Percentiles rank a stretch among this genome's conserved stretches.
phyloP scores from a whole-genome alignment of 2,329 filamentous ascomycete genomes.

The Tolypocladium album region DNA sequence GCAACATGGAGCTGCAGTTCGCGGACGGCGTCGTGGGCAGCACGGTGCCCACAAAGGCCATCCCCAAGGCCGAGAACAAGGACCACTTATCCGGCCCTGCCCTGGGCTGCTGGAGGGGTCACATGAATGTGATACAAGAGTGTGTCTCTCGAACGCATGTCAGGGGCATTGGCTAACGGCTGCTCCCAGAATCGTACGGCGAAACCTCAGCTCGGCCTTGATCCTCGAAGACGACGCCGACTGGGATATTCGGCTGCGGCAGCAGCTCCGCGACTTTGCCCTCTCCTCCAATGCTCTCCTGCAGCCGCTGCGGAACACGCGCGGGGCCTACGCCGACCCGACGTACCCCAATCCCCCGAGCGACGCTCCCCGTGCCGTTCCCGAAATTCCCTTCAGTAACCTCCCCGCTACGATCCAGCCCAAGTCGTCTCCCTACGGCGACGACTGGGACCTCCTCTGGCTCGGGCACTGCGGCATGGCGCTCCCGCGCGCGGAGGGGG shows the following conservation, averaged over 20 bases:
- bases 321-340: constrained; percentile 12
- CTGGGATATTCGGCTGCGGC: constrained; percentile 42
- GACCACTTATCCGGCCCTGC: constrained; percentile 14
- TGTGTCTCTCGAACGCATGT: background rate
- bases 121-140: constrained; percentile 26
- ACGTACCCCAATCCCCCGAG: constrained; percentile 9
- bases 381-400: constrained; percentile 10
- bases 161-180: background rate
- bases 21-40: constrained; percentile 32
- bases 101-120: constrained; percentile 26
- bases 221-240: constrained; percentile 48
- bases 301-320: constrained; percentile 14
- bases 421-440: constrained; percentile 32
- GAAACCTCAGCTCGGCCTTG: constrained; percentile 33
- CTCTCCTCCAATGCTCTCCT: constrained; percentile 21
- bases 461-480: constrained; percentile 35
- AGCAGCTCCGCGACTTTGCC: constrained; percentile 33
- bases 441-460: constrained; percentile 42
- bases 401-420: constrained; percentile 10
- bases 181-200: constrained; percentile 27
- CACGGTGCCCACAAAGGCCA: constrained; percentile 23
- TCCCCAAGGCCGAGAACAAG: constrained; percentile 21
- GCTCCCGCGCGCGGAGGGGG: constrained; percentile 12
- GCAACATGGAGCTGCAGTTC: constrained; percentile 32
- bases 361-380: background rate